Evolutionary conservation across 192 early-diverging fungal species (phyloP).

Genomic region (Umbelopsis vinacea): DNA sequence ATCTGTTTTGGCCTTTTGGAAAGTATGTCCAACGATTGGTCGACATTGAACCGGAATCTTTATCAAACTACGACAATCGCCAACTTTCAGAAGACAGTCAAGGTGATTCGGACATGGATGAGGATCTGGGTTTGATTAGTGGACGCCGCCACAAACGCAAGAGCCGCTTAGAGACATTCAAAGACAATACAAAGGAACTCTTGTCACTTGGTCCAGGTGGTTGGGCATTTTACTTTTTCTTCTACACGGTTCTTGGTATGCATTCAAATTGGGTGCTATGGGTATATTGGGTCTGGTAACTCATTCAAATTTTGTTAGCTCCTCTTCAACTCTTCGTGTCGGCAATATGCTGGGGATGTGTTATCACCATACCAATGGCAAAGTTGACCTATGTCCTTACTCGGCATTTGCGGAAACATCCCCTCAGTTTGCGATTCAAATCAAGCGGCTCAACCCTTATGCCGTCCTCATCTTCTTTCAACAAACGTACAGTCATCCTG

Average conservation of each 20-base stretch:
- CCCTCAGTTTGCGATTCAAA: conserved; percentile 75
- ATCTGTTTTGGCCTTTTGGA: conserved; percentile 97
- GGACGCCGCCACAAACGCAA: not conserved
- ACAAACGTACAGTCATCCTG: conserved; percentile 62
- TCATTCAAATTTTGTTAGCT: conserved; percentile 50
- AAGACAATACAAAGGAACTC: conserved; percentile 14
- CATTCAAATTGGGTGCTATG: no score
- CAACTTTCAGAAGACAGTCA: conserved; percentile 11
- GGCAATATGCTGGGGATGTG: conserved; percentile 80
- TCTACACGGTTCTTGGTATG: conserved; percentile 51
- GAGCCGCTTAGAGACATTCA: not conserved
- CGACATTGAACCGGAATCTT: conserved; percentile 32
- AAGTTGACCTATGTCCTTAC: conserved; percentile 84
- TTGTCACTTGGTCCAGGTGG: conserved; percentile 47
- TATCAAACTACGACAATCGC: conserved; percentile 9
- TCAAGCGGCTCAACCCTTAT: conserved; percentile 48
- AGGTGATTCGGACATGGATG: conserved; percentile 13
- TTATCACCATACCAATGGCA: conserved; percentile 95
- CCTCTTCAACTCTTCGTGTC: conserved; percentile 82
- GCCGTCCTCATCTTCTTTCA: conserved; percentile 24
- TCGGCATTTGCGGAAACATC: conserved; percentile 77
- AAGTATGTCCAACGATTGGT: conserved; percentile 80
- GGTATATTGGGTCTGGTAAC: no score
- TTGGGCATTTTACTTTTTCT: conserved; percentile 53
- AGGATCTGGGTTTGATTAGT: conserved; percentile 19